These are phyloP conservation scores for Solanum aculeatissimum DNA, from an alignment of 305 asterid species.

Conservation along the genomic window DNA sequence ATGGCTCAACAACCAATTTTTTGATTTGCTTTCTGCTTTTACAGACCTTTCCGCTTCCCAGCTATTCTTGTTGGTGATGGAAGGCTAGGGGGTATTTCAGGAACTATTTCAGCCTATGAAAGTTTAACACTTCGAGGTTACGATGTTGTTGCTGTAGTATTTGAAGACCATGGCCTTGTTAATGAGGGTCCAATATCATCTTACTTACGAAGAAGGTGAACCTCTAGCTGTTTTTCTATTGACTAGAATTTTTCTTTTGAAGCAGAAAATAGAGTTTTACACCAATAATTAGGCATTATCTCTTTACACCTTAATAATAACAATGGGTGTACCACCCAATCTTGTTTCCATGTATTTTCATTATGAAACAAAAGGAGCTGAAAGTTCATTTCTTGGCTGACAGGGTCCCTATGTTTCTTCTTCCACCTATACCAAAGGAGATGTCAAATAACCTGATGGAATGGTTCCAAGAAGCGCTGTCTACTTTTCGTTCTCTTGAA, in stretches of 20 bases:
- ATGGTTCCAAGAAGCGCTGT: constrained; percentile 71
- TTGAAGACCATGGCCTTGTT: constrained; percentile 81
- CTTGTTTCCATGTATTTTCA: neutral
- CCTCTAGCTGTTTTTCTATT: neutral
- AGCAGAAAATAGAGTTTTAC: constrained; percentile 1
- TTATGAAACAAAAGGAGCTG: neutral
- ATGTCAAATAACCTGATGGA: constrained; percentile 62
- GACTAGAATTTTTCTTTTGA: neutral
- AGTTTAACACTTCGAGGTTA: constrained; percentile 82
- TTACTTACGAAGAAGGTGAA: constrained; percentile 63
- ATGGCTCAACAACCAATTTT: neutral
- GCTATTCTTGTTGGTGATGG: constrained; percentile 97
- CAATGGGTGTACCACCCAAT: neutral
- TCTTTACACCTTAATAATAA: neutral
- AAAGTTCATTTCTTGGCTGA: constrained; percentile 1
- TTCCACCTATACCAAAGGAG: constrained; percentile 81
- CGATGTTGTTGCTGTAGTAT: constrained; percentile 74
- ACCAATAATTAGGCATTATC: neutral
- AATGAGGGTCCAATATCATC: constrained; percentile 70
- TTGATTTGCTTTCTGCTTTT: constrained; percentile 1
- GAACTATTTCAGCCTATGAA: constrained; percentile 95
- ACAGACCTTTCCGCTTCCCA: constrained; percentile 91
- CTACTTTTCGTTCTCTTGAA: constrained; percentile 57
- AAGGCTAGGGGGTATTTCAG: constrained; percentile 91
- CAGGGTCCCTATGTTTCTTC: constrained; percentile 83